Evolutionary conservation across 2,329 filamentous ascomycete genomes (phyloP).

Genomic region (Talaromyces sp.): DNA sequence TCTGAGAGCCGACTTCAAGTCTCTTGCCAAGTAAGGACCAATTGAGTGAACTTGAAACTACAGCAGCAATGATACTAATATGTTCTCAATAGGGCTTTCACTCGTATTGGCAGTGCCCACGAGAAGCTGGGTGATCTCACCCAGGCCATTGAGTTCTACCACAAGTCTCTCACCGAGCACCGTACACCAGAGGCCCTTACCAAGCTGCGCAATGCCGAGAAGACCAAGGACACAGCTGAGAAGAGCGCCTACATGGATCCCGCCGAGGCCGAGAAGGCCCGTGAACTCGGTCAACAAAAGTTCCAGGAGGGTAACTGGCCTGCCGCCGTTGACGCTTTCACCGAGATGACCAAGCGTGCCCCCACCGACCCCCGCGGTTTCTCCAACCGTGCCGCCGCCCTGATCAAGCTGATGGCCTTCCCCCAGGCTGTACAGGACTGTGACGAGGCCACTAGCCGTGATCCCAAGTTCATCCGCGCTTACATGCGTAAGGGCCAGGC

Average conservation of each 20-base stretch:
- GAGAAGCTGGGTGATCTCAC: conserved; percentile 83
- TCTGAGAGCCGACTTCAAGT: conserved; percentile 94
- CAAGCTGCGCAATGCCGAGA: conserved; percentile 90
- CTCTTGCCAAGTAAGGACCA: conserved; percentile 76
- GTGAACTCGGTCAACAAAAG: conserved; percentile 91
- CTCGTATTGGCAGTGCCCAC: conserved; percentile 89
- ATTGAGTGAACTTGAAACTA: neutral
- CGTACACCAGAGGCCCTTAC: conserved; percentile 90
- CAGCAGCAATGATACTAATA: conserved; percentile 8
- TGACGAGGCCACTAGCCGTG: conserved; percentile 85
- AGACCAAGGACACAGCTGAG: conserved; percentile 75
- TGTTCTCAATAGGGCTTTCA: conserved; percentile 66
- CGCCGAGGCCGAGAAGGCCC: conserved; percentile 89
- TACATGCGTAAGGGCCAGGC: conserved; percentile 97
- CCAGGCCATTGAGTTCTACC: conserved; percentile 84
- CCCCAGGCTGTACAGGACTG: conserved; percentile 92
- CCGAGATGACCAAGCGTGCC: conserved; percentile 94
- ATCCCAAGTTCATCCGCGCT: conserved; percentile 89
- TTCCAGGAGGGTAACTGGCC: conserved; percentile 98
- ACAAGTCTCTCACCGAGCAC: conserved; percentile 93
- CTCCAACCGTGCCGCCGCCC: conserved; percentile 94
- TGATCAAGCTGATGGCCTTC: conserved; percentile 96
- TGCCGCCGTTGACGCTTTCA: conserved; percentile 89
- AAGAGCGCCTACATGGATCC: conserved; percentile 85
- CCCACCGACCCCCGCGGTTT: conserved; percentile 92